Percentiles rank a stretch among this genome's conserved stretches.
Conservation (phyloP, 2,329 filamentous ascomycete species). For the Aspergillus uvarum region DNA sequence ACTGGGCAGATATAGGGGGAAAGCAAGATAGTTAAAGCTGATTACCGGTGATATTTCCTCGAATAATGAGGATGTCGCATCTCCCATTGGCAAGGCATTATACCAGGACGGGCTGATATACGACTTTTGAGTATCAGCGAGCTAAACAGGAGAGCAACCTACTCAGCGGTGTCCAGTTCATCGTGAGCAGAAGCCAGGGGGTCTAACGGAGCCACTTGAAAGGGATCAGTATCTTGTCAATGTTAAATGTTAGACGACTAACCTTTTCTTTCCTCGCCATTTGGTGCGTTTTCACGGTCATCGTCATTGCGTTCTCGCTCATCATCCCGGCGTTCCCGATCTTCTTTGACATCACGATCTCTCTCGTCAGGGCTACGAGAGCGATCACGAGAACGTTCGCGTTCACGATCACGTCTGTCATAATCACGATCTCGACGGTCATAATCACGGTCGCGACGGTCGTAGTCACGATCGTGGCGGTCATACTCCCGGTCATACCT, state of each 20-base stretch:
- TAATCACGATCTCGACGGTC: conserved; percentile 57
- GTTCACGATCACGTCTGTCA: conserved; percentile 55
- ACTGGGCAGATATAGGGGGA: background rate
- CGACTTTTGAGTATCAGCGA: conserved; percentile 10
- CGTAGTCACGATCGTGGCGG: conserved; percentile 71
- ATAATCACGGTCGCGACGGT: conserved; percentile 68
- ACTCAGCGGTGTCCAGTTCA: conserved; percentile 93
- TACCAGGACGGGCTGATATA: background rate
- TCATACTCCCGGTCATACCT: conserved; percentile 73
- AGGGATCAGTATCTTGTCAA: conserved; percentile 6
- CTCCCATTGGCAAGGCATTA: background rate
- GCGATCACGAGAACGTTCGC: conserved; percentile 68
- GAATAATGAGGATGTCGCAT: background rate
- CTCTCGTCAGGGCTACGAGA: conserved; percentile 68
- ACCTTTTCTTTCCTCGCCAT: conserved; percentile 92
- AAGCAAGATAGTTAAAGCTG: background rate
- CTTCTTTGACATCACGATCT: conserved; percentile 50
- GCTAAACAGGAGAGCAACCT: conserved; percentile 33
- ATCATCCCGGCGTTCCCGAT: conserved; percentile 51
- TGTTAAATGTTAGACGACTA: conserved; percentile 18
- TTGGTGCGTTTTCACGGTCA: conserved; percentile 72
- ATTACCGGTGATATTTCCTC: background rate
- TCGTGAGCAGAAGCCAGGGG: conserved; percentile 83
- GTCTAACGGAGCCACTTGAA: conserved; percentile 57
- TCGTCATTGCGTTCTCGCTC: conserved; percentile 70